Evolutionary conservation across 768 basidiomycete genomes (phyloP).

Genomic region (Leucogyrophana mollusca): DNA sequence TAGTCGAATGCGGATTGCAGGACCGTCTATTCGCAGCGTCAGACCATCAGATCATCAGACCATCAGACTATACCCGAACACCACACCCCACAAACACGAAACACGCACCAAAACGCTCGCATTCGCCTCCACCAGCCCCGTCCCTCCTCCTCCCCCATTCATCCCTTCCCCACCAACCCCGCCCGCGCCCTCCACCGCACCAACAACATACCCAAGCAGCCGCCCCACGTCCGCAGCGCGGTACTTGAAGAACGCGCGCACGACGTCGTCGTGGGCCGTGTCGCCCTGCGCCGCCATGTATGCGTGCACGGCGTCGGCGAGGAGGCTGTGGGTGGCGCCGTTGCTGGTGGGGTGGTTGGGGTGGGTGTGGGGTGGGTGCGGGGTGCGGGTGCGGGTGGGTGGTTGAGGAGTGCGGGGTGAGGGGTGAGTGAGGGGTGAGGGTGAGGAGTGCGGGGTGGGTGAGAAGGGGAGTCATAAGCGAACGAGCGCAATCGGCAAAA

Average conservation of each 20-base stretch:
- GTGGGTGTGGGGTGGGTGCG: no score
- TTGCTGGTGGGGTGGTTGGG: constrained; percentile 34
- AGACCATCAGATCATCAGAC: neutral
- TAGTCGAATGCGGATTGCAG: constrained; percentile 73
- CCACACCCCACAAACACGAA: neutral
- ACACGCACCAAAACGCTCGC: constrained; percentile 61
- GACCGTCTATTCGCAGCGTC: constrained; percentile 51
- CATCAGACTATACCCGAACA: no score
- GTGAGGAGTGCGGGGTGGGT: no score
- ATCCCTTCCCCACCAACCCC: constrained; percentile 20
- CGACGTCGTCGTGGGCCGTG: constrained; percentile 66
- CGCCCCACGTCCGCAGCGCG: constrained; percentile 64
- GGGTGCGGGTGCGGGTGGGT: no score
- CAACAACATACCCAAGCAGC: constrained; percentile 41
- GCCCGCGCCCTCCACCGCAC: constrained; percentile 21
- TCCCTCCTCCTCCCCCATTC: constrained; percentile 43
- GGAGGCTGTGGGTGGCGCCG: constrained; percentile 55
- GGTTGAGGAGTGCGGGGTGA: no score
- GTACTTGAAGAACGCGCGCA: constrained; percentile 82
- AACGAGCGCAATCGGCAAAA: neutral
- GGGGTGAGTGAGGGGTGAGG: no score
- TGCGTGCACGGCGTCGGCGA: constrained; percentile 66
- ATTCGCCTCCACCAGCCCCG: constrained; percentile 70
- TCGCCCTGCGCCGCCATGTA: constrained; percentile 62
- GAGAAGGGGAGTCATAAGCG: constrained; percentile 3